Evolutionary conservation across 495 filamentous ascomycete species (phyloP), one percentile per base, ranked within the genome.

Genomic region (Lindgomyces ingoldianus): DNA sequence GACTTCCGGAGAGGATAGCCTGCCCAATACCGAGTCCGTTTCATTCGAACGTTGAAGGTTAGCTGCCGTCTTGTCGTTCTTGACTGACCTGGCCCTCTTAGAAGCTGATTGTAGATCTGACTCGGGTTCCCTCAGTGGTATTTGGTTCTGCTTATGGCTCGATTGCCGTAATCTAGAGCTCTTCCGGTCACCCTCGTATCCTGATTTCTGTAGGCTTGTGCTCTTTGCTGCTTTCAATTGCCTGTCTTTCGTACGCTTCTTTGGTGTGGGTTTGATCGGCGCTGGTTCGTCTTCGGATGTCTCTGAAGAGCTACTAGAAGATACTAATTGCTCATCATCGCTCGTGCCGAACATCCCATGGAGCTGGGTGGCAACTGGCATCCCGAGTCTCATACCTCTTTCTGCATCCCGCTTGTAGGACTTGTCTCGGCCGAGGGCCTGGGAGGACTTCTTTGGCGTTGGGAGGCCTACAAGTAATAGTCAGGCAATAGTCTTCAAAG

Each of bases 401-500:
- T 44, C 48, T 2, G 25, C 22, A 11, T 56, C 54, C 16, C 54
- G 36, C 51, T 67, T n/a, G n/a, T 54, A n/a, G 12, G n/a, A 10
- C 18, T 58, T 55, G 21, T 71, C n/a, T 61, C 47, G 9, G 57
- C 56, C 33, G 45, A 62, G 52, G 3, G 29, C 26, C 19, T 11
- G 39, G 45, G 25, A 54, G 18, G 60, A 48, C 29, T 49, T 64
- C 33, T 26, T 64, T 27, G 52, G 51, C n/a, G 60, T 62, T 9
- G 49, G 49, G 22, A 60, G 45, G 16, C 46, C 46, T 39, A 39
- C 6, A 39, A 3, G 2, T 14, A n/a, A n/a, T n/a, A n/a, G n/a
- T 39, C 6, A 14, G 33, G 6, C 14, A 39, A 14, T 39, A 39
- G 33, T 39, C 22, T 29, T 29, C 4, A 19, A 50, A 12, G 25